phyloP scores from a whole-genome alignment of 2,329 filamentous ascomycete species.

The Colletotrichum eremochloae region DNA sequence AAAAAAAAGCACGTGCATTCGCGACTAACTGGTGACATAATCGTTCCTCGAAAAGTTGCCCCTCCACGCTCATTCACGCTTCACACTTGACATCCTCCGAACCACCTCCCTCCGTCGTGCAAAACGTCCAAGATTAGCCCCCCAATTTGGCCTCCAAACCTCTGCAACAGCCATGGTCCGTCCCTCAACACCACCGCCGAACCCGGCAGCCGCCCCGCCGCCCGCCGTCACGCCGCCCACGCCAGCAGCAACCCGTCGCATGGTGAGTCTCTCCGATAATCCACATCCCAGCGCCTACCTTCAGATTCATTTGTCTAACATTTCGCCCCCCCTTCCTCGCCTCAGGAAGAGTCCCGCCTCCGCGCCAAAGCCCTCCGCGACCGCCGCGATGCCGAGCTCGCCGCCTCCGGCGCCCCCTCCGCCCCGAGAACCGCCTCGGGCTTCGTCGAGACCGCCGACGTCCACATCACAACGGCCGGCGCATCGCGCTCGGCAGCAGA shows the following conservation, averaged over 20 bases:
- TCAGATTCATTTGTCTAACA: slow-evolving; percentile 28
- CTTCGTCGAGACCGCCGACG: slow-evolving; percentile 77
- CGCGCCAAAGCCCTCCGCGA: slow-evolving; percentile 89
- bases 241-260: slow-evolving; percentile 67
- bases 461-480: slow-evolving; percentile 63
- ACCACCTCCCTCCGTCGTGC: neutral
- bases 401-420: slow-evolving; percentile 58
- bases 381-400: slow-evolving; percentile 75
- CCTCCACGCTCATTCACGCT: slow-evolving; percentile 26
- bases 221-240: slow-evolving; percentile 62
- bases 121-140: too few species aligned
- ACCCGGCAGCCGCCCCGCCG: slow-evolving; percentile 47
- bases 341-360: slow-evolving; percentile 86
- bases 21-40: slow-evolving; percentile 42
- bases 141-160: neutral
- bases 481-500: slow-evolving; percentile 53
- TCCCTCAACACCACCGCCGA: slow-evolving; percentile 60
- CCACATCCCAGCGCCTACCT: slow-evolving; percentile 3
- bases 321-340: neutral
- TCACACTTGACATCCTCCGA: slow-evolving; percentile 7
- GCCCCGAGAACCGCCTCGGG: slow-evolving; percentile 70
- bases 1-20: slow-evolving; percentile 41
- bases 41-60: slow-evolving; percentile 33
- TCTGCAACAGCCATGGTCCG: slow-evolving; percentile 58
- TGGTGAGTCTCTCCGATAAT: slow-evolving; percentile 57